Evolutionary conservation across 1,284 basidiomycete species (phyloP).

Genomic region (Phaffia rhodozyma): DNA sequence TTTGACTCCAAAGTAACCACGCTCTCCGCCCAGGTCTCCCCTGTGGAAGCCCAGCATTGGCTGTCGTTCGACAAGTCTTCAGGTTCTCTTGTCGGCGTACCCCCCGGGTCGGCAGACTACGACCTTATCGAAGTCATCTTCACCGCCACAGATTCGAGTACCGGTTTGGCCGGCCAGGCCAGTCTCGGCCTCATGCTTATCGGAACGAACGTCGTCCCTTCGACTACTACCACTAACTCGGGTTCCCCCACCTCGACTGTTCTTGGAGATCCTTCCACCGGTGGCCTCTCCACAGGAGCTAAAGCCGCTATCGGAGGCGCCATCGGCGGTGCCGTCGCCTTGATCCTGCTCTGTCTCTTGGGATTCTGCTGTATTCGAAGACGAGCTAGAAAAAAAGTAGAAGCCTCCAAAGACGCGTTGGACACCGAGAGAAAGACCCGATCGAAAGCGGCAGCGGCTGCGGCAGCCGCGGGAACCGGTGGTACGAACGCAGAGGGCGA

Average conservation of each 20-base stretch:
- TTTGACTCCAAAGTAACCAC: slow-evolving; percentile 13
- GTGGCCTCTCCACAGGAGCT: slow-evolving; percentile 30
- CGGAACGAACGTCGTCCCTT: slow-evolving; percentile 21
- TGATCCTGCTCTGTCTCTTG: slow-evolving; percentile 29
- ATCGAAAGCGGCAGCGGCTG: neutral
- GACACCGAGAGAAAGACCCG: neutral
- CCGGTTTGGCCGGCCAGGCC: slow-evolving; percentile 23
- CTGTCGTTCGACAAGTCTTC: slow-evolving; percentile 32
- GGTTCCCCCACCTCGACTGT: slow-evolving; percentile 19
- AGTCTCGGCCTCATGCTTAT: slow-evolving; percentile 24
- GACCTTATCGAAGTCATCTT: slow-evolving; percentile 28
- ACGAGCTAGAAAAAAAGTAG: slow-evolving; percentile 17
- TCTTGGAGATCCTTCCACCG: slow-evolving; percentile 12
- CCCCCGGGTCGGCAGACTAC: slow-evolving; percentile 23
- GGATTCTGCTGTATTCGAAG: slow-evolving; percentile 30
- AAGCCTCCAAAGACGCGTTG: neutral
- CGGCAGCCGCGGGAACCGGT: neutral
- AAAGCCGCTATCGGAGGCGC: slow-evolving; percentile 34
- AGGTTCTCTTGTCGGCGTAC: slow-evolving; percentile 31
- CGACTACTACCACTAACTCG: slow-evolving; percentile 20
- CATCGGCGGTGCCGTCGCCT: slow-evolving; percentile 30
- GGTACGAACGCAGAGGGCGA: neutral
- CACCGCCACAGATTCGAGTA: slow-evolving; percentile 22
- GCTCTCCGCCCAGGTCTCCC: slow-evolving; percentile 26
- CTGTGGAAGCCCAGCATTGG: slow-evolving; percentile 32